Conservation (phyloP, 805 yeast genomes). For the Kuraishia hungarica region DNA sequence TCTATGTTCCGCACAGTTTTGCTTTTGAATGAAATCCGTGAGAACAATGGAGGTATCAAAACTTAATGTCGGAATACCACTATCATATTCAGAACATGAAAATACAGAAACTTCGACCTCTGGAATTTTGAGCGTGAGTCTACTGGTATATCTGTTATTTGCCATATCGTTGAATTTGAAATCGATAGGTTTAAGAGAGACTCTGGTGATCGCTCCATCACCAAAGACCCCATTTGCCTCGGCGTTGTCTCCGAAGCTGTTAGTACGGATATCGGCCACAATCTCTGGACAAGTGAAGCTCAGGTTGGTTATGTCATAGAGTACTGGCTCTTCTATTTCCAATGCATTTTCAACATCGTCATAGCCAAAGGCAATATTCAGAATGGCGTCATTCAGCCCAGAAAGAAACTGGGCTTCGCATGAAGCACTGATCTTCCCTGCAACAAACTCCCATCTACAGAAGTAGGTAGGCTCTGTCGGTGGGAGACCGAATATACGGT, state of each 20-base stretch:
- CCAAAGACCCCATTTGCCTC: slow-evolving; percentile 10
- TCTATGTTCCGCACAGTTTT: slow-evolving; percentile 35
- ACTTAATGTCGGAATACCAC: slow-evolving; percentile 8
- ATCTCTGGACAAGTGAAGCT: slow-evolving; percentile 45
- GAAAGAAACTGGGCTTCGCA: slow-evolving; percentile 38
- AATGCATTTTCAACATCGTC: slow-evolving; percentile 72
- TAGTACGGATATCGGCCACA: slow-evolving; percentile 26
- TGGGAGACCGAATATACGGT: slow-evolving; percentile 88
- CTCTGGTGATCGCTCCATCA: slow-evolving; percentile 13
- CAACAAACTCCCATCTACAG: slow-evolving; percentile 82
- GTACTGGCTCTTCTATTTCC: slow-evolving; percentile 40
- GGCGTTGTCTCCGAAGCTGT: not conserved
- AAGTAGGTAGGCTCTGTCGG: slow-evolving; percentile 82
- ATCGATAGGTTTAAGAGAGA: slow-evolving; percentile 17
- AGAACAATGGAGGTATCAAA: slow-evolving; percentile 50
- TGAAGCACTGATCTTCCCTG: slow-evolving; percentile 49
- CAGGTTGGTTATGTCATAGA: slow-evolving; percentile 65
- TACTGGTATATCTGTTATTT: slow-evolving; percentile 51
- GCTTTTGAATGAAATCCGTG: slow-evolving; percentile 51
- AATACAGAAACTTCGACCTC: slow-evolving; percentile 22
- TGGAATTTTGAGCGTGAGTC: slow-evolving; percentile 43
- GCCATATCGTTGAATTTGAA: slow-evolving; percentile 61
- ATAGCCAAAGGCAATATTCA: slow-evolving; percentile 53
- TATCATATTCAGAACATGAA: not conserved
- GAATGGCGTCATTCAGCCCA: slow-evolving; percentile 31